phyloP scores from a whole-genome alignment of 371 early-diverging fungal genomes.

The Apophysomyces trapeziformis region DNA sequence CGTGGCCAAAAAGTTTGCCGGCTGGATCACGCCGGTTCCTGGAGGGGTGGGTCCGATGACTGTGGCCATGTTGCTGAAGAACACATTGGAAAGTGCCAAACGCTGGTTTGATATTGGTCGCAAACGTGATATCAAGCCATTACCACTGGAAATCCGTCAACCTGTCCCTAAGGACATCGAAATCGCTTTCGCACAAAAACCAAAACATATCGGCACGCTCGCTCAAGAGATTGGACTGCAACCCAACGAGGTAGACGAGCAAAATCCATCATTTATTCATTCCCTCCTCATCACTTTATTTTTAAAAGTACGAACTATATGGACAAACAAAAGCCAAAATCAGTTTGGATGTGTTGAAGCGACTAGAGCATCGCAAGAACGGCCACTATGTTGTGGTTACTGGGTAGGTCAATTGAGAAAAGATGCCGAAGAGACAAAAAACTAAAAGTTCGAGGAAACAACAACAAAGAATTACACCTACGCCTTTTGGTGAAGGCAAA shows the following conservation, averaged over 20 bases:
- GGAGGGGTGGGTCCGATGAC: slow-evolving; percentile 98
- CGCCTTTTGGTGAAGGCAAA: slow-evolving; percentile 96
- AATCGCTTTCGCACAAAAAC: slow-evolving; percentile 86
- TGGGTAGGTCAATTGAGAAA: slow-evolving; percentile 52
- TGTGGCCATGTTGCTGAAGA: slow-evolving; percentile 92
- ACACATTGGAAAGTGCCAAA: slow-evolving; percentile 80
- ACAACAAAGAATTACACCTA: slow-evolving; percentile 81
- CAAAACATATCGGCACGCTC: slow-evolving; percentile 76
- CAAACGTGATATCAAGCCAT: slow-evolving; percentile 57
- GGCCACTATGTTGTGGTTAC: slow-evolving; percentile 93
- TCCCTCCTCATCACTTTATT: neutral
- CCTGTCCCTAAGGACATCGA: slow-evolving; percentile 92
- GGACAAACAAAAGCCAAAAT: slow-evolving; percentile 91
- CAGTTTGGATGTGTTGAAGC: slow-evolving; percentile 72
- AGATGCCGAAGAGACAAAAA: neutral
- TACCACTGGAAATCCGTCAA: slow-evolving; percentile 59
- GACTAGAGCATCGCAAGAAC: slow-evolving; percentile 73
- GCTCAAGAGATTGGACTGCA: slow-evolving; percentile 80
- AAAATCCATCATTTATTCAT: neutral
- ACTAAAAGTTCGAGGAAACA: neutral
- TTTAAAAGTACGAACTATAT: slow-evolving; percentile 77
- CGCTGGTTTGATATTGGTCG: slow-evolving; percentile 63
- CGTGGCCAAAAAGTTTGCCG: slow-evolving; percentile 67
- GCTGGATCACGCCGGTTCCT: slow-evolving; percentile 92
- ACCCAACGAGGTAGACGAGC: slow-evolving; percentile 52